Conservation (phyloP, 2,329 filamentous ascomycete genomes). For the Colletotrichum gloeosporioides region DNA sequence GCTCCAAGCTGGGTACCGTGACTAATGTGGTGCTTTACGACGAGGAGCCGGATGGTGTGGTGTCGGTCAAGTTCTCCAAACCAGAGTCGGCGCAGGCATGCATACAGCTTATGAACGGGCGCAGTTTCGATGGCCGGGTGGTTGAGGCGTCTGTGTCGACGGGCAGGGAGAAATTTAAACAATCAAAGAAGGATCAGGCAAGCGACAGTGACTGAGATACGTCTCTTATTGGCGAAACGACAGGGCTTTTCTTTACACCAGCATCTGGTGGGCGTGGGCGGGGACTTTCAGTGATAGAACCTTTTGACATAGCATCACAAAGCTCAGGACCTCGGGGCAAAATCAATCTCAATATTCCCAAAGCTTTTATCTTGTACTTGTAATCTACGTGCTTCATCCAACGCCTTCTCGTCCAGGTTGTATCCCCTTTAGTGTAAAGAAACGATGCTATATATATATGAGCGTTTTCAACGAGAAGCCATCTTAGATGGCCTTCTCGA, state of each 20-base stretch:
- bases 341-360: background rate
- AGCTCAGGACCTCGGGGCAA: background rate
- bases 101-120: slow-evolving; percentile 77
- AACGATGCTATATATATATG: background rate
- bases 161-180: slow-evolving; percentile 76
- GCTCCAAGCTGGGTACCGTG: slow-evolving; percentile 82
- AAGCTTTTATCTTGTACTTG: background rate
- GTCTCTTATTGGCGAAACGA: slow-evolving; percentile 41
- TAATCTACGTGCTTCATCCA: background rate
- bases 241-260: background rate
- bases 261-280: background rate
- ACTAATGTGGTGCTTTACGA: slow-evolving; percentile 94
- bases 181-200: slow-evolving; percentile 63
- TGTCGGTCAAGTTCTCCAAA: slow-evolving; percentile 82
- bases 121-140: slow-evolving; percentile 75
- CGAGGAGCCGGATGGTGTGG: slow-evolving; percentile 81
- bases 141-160: slow-evolving; percentile 76
- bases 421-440: background rate
- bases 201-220: slow-evolving; percentile 42
- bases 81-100: slow-evolving; percentile 75
- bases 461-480: slow-evolving; percentile 2
- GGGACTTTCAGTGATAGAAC: background rate
- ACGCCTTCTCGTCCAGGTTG: background rate
- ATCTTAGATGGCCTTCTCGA: slow-evolving; percentile 12
- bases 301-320: background rate